Percentiles rank a stretch among this genome's conserved stretches.
Conservation (phyloP, 1,284 basidiomycete species). For the Ustilago xerochloae region DNA sequence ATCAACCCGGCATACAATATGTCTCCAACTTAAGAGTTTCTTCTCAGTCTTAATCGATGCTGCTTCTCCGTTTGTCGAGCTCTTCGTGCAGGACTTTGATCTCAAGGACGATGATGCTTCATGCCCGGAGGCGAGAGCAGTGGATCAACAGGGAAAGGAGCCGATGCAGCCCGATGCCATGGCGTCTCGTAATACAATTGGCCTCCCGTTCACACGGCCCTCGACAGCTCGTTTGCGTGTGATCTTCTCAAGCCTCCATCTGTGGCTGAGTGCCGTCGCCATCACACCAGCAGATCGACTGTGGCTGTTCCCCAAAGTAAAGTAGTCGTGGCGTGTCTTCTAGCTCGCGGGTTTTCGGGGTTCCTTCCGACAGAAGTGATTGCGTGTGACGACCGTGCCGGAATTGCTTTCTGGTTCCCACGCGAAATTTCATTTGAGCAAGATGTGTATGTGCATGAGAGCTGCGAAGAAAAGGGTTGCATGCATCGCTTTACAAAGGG, state of each 20-base stretch:
- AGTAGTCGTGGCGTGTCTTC: too few relatives aligned
- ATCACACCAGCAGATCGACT: neutral
- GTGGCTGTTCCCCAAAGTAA: neutral
- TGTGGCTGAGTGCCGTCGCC: neutral
- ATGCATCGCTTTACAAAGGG: neutral
- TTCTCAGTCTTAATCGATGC: too few relatives aligned
- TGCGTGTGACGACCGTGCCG: neutral
- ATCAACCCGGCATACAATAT: too few relatives aligned
- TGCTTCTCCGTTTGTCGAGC: too few relatives aligned
- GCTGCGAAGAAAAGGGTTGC: neutral
- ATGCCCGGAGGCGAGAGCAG: too few relatives aligned
- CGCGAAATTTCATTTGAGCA: neutral
- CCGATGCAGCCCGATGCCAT: too few relatives aligned
- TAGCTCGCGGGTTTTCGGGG: neutral
- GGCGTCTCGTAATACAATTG: too few relatives aligned
- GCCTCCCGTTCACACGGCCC: neutral
- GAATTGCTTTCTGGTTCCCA: too few relatives aligned
- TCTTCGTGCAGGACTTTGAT: too few relatives aligned
- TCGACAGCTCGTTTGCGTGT: neutral
- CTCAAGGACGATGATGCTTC: too few relatives aligned
- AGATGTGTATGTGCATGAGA: neutral
- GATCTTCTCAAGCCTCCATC: neutral
- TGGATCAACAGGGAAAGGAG: too few relatives aligned
- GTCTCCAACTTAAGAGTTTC: too few relatives aligned
- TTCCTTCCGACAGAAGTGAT: neutral